These are phyloP conservation scores for Basipetospora chlamydospora DNA, from an alignment of 2,329 filamentous ascomycete species.

Conservation along the genomic window DNA sequence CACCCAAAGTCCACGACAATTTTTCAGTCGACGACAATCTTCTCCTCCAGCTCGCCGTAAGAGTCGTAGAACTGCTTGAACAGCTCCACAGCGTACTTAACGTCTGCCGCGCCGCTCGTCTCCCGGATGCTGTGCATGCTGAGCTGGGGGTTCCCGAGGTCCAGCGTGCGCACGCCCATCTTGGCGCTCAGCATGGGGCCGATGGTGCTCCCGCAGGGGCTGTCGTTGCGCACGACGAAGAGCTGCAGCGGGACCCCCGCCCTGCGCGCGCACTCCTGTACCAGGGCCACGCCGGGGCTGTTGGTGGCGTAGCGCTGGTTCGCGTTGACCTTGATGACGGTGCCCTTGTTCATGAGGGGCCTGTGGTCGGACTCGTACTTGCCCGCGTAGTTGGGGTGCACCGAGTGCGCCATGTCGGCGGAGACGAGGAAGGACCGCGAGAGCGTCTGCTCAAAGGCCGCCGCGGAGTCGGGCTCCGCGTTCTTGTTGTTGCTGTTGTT, in stretches of 20 bases:
- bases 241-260: slow-evolving; percentile 77
- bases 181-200: slow-evolving; percentile 89
- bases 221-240: slow-evolving; percentile 94
- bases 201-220: slow-evolving; percentile 87
- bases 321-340: slow-evolving; percentile 95
- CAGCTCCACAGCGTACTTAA: slow-evolving; percentile 70
- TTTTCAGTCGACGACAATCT: slow-evolving; percentile 63
- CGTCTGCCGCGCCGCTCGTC: slow-evolving; percentile 76
- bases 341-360: slow-evolving; percentile 91
- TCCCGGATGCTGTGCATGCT: slow-evolving; percentile 97
- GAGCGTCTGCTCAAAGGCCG: slow-evolving; percentile 86
- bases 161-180: slow-evolving; percentile 75
- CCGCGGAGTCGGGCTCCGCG: slow-evolving; percentile 51
- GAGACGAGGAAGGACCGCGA: slow-evolving; percentile 86
- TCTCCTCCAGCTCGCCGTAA: slow-evolving; percentile 70
- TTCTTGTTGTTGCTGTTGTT: too few species aligned
- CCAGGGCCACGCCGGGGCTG: slow-evolving; percentile 80
- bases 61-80: slow-evolving; percentile 79
- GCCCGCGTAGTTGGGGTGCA: slow-evolving; percentile 84
- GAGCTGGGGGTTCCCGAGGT: slow-evolving; percentile 85
- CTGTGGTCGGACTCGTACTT: slow-evolving; percentile 89
- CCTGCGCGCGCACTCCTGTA: slow-evolving; percentile 70
- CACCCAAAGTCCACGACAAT: too few species aligned
- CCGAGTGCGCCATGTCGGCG: slow-evolving; percentile 92
- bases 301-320: slow-evolving; percentile 97